These are phyloP conservation scores for Diplosphaera chodatii DNA, from an alignment of 139 green algal genomes.

Conservation along the genomic window DNA sequence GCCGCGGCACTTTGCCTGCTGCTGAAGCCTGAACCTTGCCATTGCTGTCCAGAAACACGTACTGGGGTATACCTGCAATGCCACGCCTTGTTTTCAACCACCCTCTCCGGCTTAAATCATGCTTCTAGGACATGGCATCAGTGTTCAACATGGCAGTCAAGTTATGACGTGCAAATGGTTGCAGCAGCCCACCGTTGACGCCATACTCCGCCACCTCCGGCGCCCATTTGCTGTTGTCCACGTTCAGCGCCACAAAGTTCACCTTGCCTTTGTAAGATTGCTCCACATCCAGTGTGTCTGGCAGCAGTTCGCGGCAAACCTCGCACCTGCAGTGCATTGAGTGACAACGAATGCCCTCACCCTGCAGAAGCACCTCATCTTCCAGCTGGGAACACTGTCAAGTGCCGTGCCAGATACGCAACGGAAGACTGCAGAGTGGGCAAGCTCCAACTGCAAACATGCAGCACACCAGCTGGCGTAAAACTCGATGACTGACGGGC, in stretches of 20 bases:
- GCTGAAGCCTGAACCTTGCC: constrained; percentile 65
- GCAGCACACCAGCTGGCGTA: constrained; percentile 97
- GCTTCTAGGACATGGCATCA: no score
- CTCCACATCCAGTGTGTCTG: constrained; percentile 62
- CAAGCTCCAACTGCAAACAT: no score
- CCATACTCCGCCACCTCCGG: constrained; percentile 76
- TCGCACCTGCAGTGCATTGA: constrained; percentile 67
- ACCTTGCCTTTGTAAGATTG: constrained; percentile 65
- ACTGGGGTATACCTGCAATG: constrained; percentile 25
- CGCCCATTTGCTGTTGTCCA: constrained; percentile 93
- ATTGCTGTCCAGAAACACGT: constrained; percentile 80
- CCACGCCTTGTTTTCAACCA: no score
- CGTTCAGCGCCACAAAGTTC: constrained; percentile 98
- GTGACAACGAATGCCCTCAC: no score
- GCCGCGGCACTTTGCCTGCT: constrained; percentile 70
- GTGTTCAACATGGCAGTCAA: no score
- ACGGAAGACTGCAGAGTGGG: no score
- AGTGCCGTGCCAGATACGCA: no score
- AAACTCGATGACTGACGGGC: constrained; percentile 91
- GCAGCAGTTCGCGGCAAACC: constrained; percentile 78
- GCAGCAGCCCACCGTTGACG: constrained; percentile 74
- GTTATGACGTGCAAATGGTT: no score
- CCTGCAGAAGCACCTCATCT: no score
- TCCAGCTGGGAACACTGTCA: no score
- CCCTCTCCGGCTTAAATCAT: no score